A percentile compares a stretch with the other conserved stretches of the same genome.
Conservation (phyloP, 345 rosid species). For the Populus pruinosa region DNA sequence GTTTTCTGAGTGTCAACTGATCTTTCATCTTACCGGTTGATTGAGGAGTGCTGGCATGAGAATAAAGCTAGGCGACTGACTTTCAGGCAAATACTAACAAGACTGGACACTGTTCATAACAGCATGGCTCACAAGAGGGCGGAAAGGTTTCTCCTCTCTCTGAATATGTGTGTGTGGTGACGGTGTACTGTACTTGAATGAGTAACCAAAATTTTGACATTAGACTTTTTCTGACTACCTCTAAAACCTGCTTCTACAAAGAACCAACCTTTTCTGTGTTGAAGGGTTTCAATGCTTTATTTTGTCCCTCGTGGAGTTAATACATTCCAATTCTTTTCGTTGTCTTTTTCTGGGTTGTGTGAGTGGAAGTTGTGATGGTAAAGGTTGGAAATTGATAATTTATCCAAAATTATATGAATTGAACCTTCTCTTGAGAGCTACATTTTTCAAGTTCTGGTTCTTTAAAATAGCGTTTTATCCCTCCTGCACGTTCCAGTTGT, state of each 20-base stretch:
- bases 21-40: constrained; percentile 50
- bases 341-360: not conserved
- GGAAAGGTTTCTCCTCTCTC: constrained; percentile 61
- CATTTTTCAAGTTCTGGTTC: not conserved
- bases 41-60: constrained; percentile 87
- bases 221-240: not conserved
- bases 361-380: not conserved
- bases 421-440: not conserved
- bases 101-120: constrained; percentile 54
- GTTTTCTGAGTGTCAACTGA: not conserved
- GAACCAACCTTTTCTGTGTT: not conserved
- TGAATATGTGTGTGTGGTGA: not conserved
- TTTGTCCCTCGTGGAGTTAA: not conserved
- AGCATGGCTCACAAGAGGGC: constrained; percentile 52
- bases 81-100: constrained; percentile 62
- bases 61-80: constrained; percentile 75
- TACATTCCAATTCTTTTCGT: not conserved
- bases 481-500: not conserved
- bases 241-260: not conserved
- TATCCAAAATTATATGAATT: not conserved
- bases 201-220: not conserved
- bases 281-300: not conserved
- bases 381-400: not conserved
- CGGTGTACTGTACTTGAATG: not conserved
- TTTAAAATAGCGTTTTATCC: no score